Base-by-base conservation (phyloP, 768 basidiomycete species). In the Trametes villosa region DNA sequence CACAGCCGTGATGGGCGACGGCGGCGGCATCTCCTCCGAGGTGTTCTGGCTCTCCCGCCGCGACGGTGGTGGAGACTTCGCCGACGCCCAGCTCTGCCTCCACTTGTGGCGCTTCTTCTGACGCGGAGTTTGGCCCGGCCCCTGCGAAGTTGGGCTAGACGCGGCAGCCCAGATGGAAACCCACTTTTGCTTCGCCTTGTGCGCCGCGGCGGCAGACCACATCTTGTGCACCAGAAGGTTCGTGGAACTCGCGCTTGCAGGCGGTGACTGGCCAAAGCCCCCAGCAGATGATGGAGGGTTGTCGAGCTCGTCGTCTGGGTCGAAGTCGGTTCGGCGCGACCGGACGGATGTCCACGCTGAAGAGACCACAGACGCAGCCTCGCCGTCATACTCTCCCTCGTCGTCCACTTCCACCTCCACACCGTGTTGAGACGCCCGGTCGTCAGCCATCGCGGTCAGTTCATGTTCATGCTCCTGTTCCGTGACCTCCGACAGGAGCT, bases 171-270 rank as follows among this genome's bases (percentile, higher is more conserved):
- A 67, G 26, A 87, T 63, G 0, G 81, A 62, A 24, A 83, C 68
- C 81, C 83, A 86, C 68, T 81, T 84, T 40, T 78, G 70, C 65
- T 86, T 87, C 29, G 82, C 85, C 64, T 81, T 84, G 50, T 80
- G 78, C 9, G 80, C 83, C n/a, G 79, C 79, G 20, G 72, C 53
- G 11, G 72, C 67, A 24, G 81, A 59, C 44, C 77, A 77, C 18
- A 76, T 59, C 38, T 79, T 81, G 17, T 70, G 67, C 30, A 66
- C 44, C 29, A 70, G 52, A 18, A n/a, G n/a, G n/a, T 63, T 68
- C 13, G 59, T 40, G 13, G 64, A 59, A 48, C 65, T 68, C 17
- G 63, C 59, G 29, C 53, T 61, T 3, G 61, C 33, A 4, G 65
- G 62, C 8, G 64, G 41, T 6, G 68, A 58, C 13, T 65, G 47